Percentiles rank a stretch among this genome's conserved stretches.
Conservation (phyloP, 768 basidiomycete genomes). For the Tephrocybe sp. region DNA sequence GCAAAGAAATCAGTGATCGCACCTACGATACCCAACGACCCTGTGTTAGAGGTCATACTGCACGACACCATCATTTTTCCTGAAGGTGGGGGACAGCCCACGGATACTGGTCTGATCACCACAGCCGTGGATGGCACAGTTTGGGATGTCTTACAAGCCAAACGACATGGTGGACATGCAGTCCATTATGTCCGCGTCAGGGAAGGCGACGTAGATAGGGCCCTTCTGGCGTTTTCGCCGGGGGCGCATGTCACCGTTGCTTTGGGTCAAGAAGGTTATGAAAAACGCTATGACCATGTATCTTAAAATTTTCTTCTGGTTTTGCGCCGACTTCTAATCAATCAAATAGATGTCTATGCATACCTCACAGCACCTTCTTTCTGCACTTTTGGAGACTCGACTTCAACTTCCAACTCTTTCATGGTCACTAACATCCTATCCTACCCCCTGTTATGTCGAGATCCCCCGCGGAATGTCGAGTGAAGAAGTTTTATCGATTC, state of each 20-base stretch:
- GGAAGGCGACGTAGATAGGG: slow-evolving; percentile 35
- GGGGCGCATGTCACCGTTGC: slow-evolving; percentile 51
- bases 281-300: slow-evolving; percentile 73
- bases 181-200: slow-evolving; percentile 65
- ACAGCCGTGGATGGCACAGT: slow-evolving; percentile 39
- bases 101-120: slow-evolving; percentile 61
- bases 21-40: slow-evolving; percentile 38
- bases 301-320: slow-evolving; percentile 1
- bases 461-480: slow-evolving; percentile 62
- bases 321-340: not conserved
- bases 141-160: slow-evolving; percentile 64
- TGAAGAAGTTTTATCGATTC: slow-evolving; percentile 61
- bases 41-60: slow-evolving; percentile 62
- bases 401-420: slow-evolving; percentile 70
- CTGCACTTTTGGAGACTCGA: slow-evolving; percentile 68
- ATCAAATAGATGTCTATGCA: slow-evolving; percentile 71
- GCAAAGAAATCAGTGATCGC: slow-evolving; percentile 53
- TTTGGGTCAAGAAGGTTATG: slow-evolving; percentile 57
- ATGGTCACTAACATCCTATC: slow-evolving; percentile 74
- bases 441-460: slow-evolving; percentile 75
- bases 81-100: slow-evolving; percentile 80
- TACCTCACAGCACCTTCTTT: slow-evolving; percentile 81
- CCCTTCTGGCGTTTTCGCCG: slow-evolving; percentile 43
- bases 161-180: slow-evolving; percentile 69
- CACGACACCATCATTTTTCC: slow-evolving; percentile 82